phyloP scores from a whole-genome alignment of 371 early-diverging fungal genomes.

The Syncephalis fuscata region DNA sequence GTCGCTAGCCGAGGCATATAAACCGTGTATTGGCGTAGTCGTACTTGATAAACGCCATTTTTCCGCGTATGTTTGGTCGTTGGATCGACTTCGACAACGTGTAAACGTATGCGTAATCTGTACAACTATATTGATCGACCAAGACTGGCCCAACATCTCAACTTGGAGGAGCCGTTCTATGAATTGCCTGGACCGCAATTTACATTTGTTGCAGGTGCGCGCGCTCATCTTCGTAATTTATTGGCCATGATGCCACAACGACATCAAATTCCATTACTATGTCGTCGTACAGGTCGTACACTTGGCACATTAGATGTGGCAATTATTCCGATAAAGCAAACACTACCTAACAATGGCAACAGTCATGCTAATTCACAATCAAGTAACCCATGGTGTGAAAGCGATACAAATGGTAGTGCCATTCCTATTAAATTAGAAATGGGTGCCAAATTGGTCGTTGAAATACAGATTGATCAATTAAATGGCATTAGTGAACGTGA shows the following conservation, averaged over 20 bases:
- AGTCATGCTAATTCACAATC: neutral
- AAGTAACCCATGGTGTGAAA: neutral
- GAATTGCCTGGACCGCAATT: conserved; percentile 42
- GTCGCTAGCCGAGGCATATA: conserved; percentile 20
- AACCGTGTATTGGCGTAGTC: conserved; percentile 46
- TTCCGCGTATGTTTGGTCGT: conserved; percentile 55
- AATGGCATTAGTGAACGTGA: conserved; percentile 49
- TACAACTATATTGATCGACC: conserved; percentile 58
- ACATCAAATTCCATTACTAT: conserved; percentile 28
- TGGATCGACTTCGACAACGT: conserved; percentile 41
- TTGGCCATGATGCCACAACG: conserved; percentile 27
- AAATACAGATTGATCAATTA: conserved; percentile 45
- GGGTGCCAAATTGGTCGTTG: conserved; percentile 46
- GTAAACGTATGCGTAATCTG: conserved; percentile 63
- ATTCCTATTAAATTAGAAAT: conserved; percentile 7
- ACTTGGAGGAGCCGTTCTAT: conserved; percentile 61
- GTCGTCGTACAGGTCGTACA: conserved; percentile 30
- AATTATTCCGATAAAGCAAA: conserved; percentile 23
- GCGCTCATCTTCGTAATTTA: conserved; percentile 26
- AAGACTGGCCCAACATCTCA: conserved; percentile 49
- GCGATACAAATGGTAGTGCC: conserved; percentile 1
- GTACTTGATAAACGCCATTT: conserved; percentile 56
- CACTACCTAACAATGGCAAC: conserved; percentile 3
- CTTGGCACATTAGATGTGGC: conserved; percentile 26
- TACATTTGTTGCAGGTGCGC: conserved; percentile 43